These are phyloP conservation scores for Candida manassasensis DNA, from an alignment of 805 yeast species.

Conservation along the genomic window DNA sequence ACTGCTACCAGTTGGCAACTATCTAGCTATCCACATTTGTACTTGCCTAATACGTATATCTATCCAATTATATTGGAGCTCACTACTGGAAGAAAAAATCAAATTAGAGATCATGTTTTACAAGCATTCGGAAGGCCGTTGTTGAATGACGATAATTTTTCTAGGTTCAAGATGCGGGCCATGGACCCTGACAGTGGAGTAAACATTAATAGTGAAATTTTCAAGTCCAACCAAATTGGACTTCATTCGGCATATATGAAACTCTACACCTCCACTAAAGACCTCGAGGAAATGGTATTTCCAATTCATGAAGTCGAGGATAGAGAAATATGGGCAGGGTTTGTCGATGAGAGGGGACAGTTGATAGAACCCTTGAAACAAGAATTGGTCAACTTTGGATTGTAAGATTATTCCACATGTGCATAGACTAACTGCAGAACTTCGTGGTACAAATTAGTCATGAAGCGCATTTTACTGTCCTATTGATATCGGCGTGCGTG, in stretches of 20 bases:
- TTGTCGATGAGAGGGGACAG: conserved; percentile 8
- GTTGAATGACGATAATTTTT: conserved; percentile 21
- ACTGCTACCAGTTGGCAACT: conserved; percentile 5
- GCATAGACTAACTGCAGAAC: no score
- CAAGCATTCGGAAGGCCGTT: conserved; percentile 16
- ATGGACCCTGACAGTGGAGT: not conserved
- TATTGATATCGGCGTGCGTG: no score
- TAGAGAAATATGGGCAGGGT: conserved; percentile 13
- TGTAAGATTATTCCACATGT: not conserved
- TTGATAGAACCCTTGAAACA: conserved; percentile 8
- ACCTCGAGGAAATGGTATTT: conserved; percentile 5
- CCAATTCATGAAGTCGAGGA: conserved; percentile 8
- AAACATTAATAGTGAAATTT: conserved; percentile 13
- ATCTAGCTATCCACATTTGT: conserved; percentile 12
- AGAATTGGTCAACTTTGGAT: conserved; percentile 6
- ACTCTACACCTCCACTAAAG: conserved; percentile 1
- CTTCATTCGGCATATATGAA: conserved; percentile 16
- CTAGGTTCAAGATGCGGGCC: conserved; percentile 11
- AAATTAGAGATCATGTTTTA: conserved; percentile 20
- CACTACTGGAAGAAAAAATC: conserved; percentile 22
- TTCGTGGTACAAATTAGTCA: no score
- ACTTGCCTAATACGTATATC: conserved; percentile 8
- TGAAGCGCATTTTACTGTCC: no score
- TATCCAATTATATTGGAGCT: conserved; percentile 17
- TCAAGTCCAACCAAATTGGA: conserved; percentile 19